Conservation (phyloP, 768 basidiomycete species). For the Rhizopogon roseolus region DNA sequence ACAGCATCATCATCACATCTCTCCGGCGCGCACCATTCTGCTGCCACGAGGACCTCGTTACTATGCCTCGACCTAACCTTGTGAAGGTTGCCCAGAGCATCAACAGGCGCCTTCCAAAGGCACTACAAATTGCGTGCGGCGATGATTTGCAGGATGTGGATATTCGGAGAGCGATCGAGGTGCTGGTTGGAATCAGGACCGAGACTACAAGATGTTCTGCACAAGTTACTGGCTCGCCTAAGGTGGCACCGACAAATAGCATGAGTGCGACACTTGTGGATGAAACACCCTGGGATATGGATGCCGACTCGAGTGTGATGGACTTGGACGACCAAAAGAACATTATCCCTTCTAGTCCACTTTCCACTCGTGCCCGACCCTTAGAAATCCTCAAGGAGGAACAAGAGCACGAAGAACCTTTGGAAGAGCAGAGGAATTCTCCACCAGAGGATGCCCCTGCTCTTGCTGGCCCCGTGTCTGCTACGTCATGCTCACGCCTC, state of each 20-base stretch:
- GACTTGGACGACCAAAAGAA: slow-evolving; percentile 2
- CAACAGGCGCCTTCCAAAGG: slow-evolving; percentile 52
- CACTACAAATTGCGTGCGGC: slow-evolving; percentile 42
- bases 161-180: slow-evolving; percentile 54
- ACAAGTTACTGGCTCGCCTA: background rate
- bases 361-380: slow-evolving; percentile 13
- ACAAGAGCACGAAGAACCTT: slow-evolving; percentile 15
- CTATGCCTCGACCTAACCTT: slow-evolving; percentile 55
- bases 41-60: slow-evolving; percentile 68
- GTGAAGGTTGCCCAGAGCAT: slow-evolving; percentile 47
- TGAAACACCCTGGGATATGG: slow-evolving; percentile 2
- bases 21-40: slow-evolving; percentile 59
- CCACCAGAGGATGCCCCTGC: no score
- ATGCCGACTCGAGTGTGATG: background rate
- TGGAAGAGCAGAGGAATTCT: slow-evolving; percentile 2
- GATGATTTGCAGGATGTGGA: slow-evolving; percentile 34
- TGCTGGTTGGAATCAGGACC: slow-evolving; percentile 50
- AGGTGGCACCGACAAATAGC: background rate
- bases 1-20: slow-evolving; percentile 61
- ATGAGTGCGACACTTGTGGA: background rate
- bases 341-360: slow-evolving; percentile 20
- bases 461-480: no score
- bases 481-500: no score
- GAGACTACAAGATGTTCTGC: background rate
- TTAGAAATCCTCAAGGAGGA: slow-evolving; percentile 22